These are phyloP conservation scores for Plectranthus barbatus DNA, from an alignment of 257 asterid genomes.

Conservation along the genomic window DNA sequence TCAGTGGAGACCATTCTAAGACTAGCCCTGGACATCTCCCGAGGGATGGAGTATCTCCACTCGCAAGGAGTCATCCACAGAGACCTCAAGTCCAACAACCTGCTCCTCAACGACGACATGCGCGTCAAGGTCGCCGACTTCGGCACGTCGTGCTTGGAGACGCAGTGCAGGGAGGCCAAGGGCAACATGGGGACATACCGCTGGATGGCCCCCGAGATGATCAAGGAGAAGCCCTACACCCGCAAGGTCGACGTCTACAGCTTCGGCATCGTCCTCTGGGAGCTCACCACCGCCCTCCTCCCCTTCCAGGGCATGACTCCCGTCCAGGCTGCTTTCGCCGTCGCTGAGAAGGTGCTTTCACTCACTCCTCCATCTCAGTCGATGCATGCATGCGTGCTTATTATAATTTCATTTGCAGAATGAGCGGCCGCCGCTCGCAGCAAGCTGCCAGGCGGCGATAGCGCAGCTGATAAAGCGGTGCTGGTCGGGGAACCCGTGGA, in stretches of 20 bases:
- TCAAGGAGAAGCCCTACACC: constrained; percentile 52
- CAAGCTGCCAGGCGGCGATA: constrained; percentile 79
- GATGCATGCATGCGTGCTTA: too few species aligned
- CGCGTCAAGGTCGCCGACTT: constrained; percentile 84
- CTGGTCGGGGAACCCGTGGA: constrained; percentile 76
- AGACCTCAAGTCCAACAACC: constrained; percentile 85
- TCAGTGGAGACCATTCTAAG: constrained; percentile 48
- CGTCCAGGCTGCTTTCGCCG: constrained; percentile 76
- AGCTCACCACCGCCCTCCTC: constrained; percentile 59
- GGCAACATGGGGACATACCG: constrained; percentile 79
- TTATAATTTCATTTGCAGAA: constrained; percentile 49
- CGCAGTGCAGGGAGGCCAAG: constrained; percentile 43
- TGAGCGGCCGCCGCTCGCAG: constrained; percentile 85
- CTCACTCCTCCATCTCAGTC: too few species aligned
- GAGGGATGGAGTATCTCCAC: constrained; percentile 82
- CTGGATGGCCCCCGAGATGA: constrained; percentile 99
- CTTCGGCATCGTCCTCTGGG: constrained; percentile 86
- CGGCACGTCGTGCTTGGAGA: constrained; percentile 76
- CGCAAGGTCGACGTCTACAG: constrained; percentile 83
- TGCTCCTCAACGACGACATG: constrained; percentile 70
- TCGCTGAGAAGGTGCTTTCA: constrained; percentile 52
- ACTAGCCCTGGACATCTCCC: constrained; percentile 71
- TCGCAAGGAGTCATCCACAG: constrained; percentile 83
- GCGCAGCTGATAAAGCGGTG: constrained; percentile 87
- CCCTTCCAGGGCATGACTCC: constrained; percentile 89